Conservation (phyloP, 768 basidiomycete genomes). For the Amyloporia xantha region DNA sequence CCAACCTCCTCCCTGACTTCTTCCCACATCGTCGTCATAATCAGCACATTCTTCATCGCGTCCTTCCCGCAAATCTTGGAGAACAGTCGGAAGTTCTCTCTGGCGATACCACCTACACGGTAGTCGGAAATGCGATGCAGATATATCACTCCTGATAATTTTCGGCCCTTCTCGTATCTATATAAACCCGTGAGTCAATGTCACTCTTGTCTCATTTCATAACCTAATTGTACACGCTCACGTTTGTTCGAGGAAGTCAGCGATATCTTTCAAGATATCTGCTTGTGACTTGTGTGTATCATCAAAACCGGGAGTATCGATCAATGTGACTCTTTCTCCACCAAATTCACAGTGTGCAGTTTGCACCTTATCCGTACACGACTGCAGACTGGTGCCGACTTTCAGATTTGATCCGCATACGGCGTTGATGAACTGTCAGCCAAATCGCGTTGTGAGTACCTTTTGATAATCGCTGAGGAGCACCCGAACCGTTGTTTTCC, state of each 20-base stretch:
- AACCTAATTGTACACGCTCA: neutral
- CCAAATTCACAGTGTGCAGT: constrained; percentile 9
- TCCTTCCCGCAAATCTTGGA: constrained; percentile 27
- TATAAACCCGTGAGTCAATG: no score
- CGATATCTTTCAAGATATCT: constrained; percentile 3
- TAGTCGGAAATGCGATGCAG: constrained; percentile 29
- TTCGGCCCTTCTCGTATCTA: constrained; percentile 10
- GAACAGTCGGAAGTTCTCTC: constrained; percentile 30
- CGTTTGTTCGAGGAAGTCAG: neutral
- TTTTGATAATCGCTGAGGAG: constrained; percentile 11
- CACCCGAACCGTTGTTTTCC: constrained; percentile 4
- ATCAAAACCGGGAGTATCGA: constrained; percentile 20
- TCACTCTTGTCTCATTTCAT: neutral
- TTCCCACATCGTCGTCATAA: constrained; percentile 36
- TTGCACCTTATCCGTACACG: constrained; percentile 15
- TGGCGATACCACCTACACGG: constrained; percentile 26
- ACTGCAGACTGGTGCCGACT: constrained; percentile 14
- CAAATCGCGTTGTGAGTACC: constrained; percentile 19
- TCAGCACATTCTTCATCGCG: constrained; percentile 25
- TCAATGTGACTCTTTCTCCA: constrained; percentile 10
- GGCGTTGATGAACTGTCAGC: constrained; percentile 19
- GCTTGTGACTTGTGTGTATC: constrained; percentile 5
- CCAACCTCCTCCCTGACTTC: constrained; percentile 8
- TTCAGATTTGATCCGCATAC: constrained; percentile 10
- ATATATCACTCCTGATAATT: constrained; percentile 28